Evolutionary conservation across 345 rosid genomes (phyloP).

Genomic region (Mallotus nudiflorus): DNA sequence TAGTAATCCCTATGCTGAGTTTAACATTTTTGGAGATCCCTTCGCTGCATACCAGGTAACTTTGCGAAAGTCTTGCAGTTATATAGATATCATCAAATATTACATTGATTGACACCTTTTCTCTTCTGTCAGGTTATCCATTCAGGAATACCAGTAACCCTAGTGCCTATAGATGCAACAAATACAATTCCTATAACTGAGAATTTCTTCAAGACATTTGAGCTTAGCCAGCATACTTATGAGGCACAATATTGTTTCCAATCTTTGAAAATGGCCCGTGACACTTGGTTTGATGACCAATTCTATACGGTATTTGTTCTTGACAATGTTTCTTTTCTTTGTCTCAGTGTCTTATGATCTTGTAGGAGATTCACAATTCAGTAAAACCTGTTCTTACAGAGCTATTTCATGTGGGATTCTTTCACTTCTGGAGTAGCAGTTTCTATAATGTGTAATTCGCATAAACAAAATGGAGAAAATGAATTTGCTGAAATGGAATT

Average conservation of each 20-base stretch:
- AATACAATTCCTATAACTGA: slow-evolving; percentile 66
- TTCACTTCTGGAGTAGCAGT: slow-evolving; percentile 79
- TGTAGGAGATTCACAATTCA: not conserved
- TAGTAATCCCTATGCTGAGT: slow-evolving; percentile 90
- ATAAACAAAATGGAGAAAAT: slow-evolving; percentile 45
- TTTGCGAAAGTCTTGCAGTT: not conserved
- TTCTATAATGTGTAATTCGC: slow-evolving; percentile 59
- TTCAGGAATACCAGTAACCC: slow-evolving; percentile 80
- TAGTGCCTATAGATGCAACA: slow-evolving; percentile 90
- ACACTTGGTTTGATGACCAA: slow-evolving; percentile 61
- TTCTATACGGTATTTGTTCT: slow-evolving; percentile 52
- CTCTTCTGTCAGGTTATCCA: slow-evolving; percentile 60
- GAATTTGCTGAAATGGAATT: slow-evolving; percentile 86
- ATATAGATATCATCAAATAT: not conserved
- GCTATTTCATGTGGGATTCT: slow-evolving; percentile 96
- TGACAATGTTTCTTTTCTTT: not conserved
- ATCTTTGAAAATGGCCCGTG: slow-evolving; percentile 72
- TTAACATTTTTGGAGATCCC: slow-evolving; percentile 82
- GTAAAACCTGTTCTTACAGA: slow-evolving; percentile 35
- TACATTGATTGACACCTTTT: not conserved
- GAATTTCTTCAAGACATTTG: slow-evolving; percentile 61
- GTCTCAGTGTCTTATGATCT: not conserved
- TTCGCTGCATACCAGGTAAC: slow-evolving; percentile 85
- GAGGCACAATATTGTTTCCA: slow-evolving; percentile 80
- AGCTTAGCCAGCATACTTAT: slow-evolving; percentile 55